phyloP scores from a whole-genome alignment of 108 stramenopile genomes.

The Poteriospumella lacustris region DNA sequence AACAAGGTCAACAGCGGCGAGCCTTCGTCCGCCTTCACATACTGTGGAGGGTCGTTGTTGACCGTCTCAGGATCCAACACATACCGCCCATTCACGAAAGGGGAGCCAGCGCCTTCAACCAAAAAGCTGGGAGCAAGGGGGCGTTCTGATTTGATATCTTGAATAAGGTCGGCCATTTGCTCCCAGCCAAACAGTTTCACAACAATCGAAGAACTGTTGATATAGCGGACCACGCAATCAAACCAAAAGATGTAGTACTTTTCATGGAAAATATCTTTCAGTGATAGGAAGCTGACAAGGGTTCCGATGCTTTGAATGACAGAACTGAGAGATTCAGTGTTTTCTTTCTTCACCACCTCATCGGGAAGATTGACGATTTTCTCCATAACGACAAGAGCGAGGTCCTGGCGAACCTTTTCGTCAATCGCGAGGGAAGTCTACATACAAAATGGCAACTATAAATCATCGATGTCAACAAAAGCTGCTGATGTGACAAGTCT shows the following conservation, averaged over 20 bases:
- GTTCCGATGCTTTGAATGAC: not conserved
- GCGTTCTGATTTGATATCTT: constrained; percentile 33
- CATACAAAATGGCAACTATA: not conserved
- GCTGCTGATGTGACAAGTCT: not conserved
- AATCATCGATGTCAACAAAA: not conserved
- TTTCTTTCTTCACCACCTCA: constrained; percentile 27
- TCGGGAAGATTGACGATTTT: not conserved
- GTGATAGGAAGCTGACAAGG: too few relatives aligned
- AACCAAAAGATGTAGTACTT: constrained; percentile 5
- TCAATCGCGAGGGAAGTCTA: not conserved
- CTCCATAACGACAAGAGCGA: not conserved
- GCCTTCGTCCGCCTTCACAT: constrained; percentile 44
- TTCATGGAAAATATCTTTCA: not conserved
- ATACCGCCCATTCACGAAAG: constrained; percentile 74
- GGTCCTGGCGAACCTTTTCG: not conserved
- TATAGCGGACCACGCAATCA: not conserved
- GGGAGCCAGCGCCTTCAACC: constrained; percentile 64
- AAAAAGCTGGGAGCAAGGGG: constrained; percentile 68
- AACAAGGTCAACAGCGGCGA: constrained; percentile 77
- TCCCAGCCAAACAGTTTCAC: constrained; percentile 73
- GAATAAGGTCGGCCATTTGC: constrained; percentile 63
- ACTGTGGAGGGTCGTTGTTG: not conserved
- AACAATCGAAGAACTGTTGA: not conserved
- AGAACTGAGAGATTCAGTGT: not conserved
- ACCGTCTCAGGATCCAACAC: constrained; percentile 49